Conservation (phyloP, 805 yeast species). For the Ogataea parapolymorpha region DNA sequence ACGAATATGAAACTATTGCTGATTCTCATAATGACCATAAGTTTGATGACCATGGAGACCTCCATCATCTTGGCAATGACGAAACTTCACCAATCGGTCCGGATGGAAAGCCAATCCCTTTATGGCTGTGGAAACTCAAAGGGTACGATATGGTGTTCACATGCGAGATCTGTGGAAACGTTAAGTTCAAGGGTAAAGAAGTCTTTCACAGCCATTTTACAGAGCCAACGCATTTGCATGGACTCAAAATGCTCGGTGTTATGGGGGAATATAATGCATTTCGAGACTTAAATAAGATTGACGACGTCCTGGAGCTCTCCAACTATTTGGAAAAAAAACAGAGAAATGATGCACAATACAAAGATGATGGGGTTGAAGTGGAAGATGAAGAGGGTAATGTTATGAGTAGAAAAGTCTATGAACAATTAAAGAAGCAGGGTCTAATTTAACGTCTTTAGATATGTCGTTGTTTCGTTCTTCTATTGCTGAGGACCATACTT, state of each 20-base stretch:
- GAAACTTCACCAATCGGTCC: slow-evolving; percentile 68
- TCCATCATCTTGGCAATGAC: too few relatives aligned
- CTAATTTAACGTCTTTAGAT: slow-evolving; percentile 41
- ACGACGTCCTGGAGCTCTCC: slow-evolving; percentile 66
- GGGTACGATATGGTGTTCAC: slow-evolving; percentile 70
- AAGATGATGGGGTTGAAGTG: slow-evolving; percentile 66
- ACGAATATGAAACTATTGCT: slow-evolving; percentile 25
- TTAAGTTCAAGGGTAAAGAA: slow-evolving; percentile 66
- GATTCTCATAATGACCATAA: too few relatives aligned
- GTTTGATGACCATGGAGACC: too few relatives aligned
- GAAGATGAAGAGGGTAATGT: slow-evolving; percentile 94
- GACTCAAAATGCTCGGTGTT: slow-evolving; percentile 73
- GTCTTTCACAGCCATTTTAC: slow-evolving; percentile 72
- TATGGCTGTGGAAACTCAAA: slow-evolving; percentile 86
- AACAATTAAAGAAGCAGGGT: slow-evolving; percentile 87
- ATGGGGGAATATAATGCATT: slow-evolving; percentile 45
- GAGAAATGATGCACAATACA: slow-evolving; percentile 37
- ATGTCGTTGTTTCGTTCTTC: neutral
- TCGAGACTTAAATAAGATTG: slow-evolving; percentile 61
- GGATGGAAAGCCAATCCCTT: slow-evolving; percentile 91
- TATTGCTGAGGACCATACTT: slow-evolving; percentile 38
- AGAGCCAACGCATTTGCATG: slow-evolving; percentile 67
- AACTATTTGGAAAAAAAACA: slow-evolving; percentile 38
- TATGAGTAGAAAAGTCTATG: slow-evolving; percentile 77
- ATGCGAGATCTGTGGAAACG: slow-evolving; percentile 88